These are phyloP conservation scores for Pharnaceum exiguum DNA, from an alignment of 148 eudicot species.

Conservation along the genomic window DNA sequence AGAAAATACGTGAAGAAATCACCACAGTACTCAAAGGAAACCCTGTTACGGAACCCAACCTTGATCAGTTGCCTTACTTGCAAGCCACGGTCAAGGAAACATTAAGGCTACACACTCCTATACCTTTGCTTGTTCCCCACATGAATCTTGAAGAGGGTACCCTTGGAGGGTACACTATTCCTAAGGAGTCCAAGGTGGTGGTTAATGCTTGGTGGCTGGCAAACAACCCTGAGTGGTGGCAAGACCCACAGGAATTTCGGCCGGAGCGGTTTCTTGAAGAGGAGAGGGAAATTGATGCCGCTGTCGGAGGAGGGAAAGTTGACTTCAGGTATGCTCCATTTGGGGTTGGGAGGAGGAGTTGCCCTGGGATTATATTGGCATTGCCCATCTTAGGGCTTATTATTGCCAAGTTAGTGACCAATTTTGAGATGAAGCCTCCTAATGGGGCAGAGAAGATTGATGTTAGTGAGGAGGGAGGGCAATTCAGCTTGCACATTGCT, in stretches of 20 bases:
- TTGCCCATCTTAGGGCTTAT: conserved; percentile 55
- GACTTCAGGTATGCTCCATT: conserved; percentile 66
- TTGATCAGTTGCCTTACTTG: conserved; percentile 46
- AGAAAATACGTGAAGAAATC: conserved; percentile 47
- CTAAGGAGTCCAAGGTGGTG: conserved; percentile 53
- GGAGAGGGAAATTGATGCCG: conserved; percentile 33
- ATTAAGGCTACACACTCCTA: conserved; percentile 48
- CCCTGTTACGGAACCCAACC: conserved; percentile 41
- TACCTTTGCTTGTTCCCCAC: conserved; percentile 66
- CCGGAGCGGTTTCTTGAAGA: conserved; percentile 71
- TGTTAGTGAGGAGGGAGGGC: conserved; percentile 58
- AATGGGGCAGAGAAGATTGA: conserved; percentile 42
- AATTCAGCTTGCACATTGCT: conserved; percentile 62
- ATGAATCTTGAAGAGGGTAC: conserved; percentile 71
- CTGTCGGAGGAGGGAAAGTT: conserved; percentile 41
- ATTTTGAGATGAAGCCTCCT: conserved; percentile 46
- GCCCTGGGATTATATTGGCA: conserved; percentile 77
- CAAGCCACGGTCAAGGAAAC: conserved; percentile 65
- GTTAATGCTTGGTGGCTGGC: conserved; percentile 84
- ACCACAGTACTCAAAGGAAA: conserved; percentile 26
- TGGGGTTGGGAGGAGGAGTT: conserved; percentile 72
- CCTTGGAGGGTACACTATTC: conserved; percentile 55
- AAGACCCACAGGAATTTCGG: conserved; percentile 45
- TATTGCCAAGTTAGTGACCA: conserved; percentile 37
- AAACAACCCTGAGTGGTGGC: conserved; percentile 63